Base-by-base conservation (phyloP, 2,329 filamentous ascomycete species). In the Curvularia spicifera region DNA sequence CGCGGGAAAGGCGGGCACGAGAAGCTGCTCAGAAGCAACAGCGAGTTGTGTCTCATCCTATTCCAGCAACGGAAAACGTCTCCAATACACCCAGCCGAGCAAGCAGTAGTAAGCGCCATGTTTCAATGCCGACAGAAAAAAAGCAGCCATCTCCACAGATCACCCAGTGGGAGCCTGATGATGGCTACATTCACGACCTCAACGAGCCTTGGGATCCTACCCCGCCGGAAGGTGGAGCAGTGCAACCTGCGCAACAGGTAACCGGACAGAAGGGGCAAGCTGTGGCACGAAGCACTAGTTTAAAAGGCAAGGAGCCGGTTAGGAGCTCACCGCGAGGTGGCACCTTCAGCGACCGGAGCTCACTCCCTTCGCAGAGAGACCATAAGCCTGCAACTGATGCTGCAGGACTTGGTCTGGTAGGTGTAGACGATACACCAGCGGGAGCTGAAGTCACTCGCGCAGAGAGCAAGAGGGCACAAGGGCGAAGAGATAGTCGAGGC, bases 131-230 rank as follows among this genome's bases (percentile, higher is more conserved):
- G 2, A 56, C 64, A 29, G 66, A 69, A 49, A 59, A 61, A 37
- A 57, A 64, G 40, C 53, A 66, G 3, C 61, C 59, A 44, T 66
- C 68, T 9, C 70, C 70, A 4, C 65, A 62, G 18, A 60, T 68
- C n/a, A 66, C 66, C 42, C 68, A 71, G 24, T 20, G 71, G 24
- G 72, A 70, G 26, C 72, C 68, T 8, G 73, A 75, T 8, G 67
- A 69, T 50, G 70, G 59, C 5, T 57, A 65, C 26, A 58, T 56
- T 22, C 71, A 74, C 39, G 74, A 77, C 49, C 43, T 77, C 31
- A 74, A 64, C 26, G 71, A 74, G 20, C 73, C 74, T 7, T 77
- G 74, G 74, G 71, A 77, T 53, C 74, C 74, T 13, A 59, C 70
- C 35, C 63, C 61, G n/a, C 62, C 53, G 5, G 59, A 53, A 50